A percentile compares a stretch with the other conserved stretches of the same genome.
Evolutionary conservation across 306 rosid genomes (phyloP).

Genomic region (Coriaria nepalensis): DNA sequence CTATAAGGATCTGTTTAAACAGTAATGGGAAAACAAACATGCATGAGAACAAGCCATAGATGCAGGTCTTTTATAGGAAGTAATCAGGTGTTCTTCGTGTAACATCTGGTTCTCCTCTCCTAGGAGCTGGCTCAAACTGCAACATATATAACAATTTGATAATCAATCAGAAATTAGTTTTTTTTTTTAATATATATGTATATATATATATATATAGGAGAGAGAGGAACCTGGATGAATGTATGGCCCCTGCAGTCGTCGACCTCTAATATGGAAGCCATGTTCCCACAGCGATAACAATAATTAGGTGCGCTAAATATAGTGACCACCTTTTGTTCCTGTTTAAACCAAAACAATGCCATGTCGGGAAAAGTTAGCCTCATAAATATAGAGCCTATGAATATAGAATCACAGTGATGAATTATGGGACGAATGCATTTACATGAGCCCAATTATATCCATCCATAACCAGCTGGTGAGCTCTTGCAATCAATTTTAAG

Average conservation of each 20-base stretch:
- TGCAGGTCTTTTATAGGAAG: slow-evolving; percentile 54
- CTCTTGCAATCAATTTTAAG: slow-evolving; percentile 96
- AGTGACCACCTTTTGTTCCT: slow-evolving; percentile 99
- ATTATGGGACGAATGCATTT: slow-evolving; percentile 18
- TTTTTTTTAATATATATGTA: background rate
- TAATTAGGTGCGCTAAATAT: slow-evolving; percentile 98
- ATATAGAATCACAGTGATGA: background rate
- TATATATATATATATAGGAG: background rate
- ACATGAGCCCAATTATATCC: slow-evolving; percentile 99
- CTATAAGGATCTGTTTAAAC: background rate
- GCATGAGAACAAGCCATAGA: background rate
- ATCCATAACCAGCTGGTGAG: slow-evolving; percentile 99
- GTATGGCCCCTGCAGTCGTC: slow-evolving; percentile 94
- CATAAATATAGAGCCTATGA: background rate
- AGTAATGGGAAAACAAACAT: background rate
- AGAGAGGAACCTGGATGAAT: slow-evolving; percentile 74
- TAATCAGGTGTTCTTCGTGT: slow-evolving; percentile 99
- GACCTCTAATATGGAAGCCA: slow-evolving; percentile 98
- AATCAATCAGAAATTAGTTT: slow-evolving; percentile 3
- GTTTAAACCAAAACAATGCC: slow-evolving; percentile 28
- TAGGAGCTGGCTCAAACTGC: slow-evolving; percentile 99
- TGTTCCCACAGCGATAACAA: slow-evolving; percentile 98
- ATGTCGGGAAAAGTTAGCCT: background rate
- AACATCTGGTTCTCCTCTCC: slow-evolving; percentile 99
- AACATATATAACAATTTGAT: slow-evolving; percentile 2